Evolutionary conservation across 2,329 filamentous ascomycete species (phyloP).

Genomic region (Exophiala mesophila): DNA sequence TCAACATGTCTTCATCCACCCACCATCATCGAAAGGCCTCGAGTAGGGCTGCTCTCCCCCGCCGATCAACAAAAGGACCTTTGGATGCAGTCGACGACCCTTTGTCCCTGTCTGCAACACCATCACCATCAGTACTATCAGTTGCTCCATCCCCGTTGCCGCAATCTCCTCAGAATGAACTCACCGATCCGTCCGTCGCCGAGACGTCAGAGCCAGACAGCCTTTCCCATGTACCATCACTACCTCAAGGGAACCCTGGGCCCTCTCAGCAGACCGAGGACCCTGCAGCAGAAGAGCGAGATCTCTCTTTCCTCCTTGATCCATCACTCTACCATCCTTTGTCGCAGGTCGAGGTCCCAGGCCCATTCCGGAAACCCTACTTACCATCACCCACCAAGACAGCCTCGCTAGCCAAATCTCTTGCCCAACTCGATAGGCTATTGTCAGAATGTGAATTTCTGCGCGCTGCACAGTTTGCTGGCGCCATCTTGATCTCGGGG

Average conservation of each 20-base stretch:
- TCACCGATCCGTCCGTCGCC: constrained; percentile 1
- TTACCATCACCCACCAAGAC: constrained; percentile 57
- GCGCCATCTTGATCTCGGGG: constrained; percentile 39
- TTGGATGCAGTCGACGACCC: constrained; percentile 68
- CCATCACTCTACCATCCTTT: constrained; percentile 80
- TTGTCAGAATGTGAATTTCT: constrained; percentile 72
- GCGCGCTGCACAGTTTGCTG: constrained; percentile 58
- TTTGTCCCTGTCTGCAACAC: constrained; percentile 30
- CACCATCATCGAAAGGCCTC: constrained; percentile 22
- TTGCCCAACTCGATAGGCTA: constrained; percentile 55
- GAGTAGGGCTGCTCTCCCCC: constrained; percentile 40
- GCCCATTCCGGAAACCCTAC: constrained; percentile 64
- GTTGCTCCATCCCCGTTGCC: not conserved
- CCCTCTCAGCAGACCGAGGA: not conserved
- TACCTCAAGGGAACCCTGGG: not conserved
- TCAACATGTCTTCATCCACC: constrained; percentile 8
- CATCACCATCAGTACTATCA: constrained; percentile 6
- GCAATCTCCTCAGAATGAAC: constrained; percentile 3
- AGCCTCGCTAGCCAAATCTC: constrained; percentile 45
- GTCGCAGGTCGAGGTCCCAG: constrained; percentile 55
- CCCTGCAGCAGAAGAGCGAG: constrained; percentile 47
- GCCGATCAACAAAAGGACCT: constrained; percentile 71
- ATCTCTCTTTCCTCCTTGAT: constrained; percentile 75
- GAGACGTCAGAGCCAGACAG: not conserved
- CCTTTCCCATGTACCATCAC: not conserved